A percentile compares a stretch with the other conserved stretches of the same genome.
Evolutionary conservation across 2,329 filamentous ascomycete species (phyloP).

Genomic region (Colletotrichum horii): DNA sequence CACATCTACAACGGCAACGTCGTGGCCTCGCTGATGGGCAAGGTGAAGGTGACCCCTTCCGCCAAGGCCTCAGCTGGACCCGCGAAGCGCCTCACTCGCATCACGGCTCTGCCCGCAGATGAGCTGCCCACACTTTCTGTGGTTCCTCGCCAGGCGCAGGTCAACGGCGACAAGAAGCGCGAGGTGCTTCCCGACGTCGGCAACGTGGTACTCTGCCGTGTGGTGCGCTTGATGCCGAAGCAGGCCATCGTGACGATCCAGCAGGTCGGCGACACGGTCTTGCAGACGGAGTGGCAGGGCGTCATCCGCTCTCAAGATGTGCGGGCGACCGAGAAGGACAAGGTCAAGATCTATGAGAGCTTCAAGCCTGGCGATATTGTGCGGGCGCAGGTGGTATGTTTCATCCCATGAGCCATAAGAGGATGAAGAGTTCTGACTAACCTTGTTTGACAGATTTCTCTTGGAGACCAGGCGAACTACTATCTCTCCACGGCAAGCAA

Average conservation of each 20-base stretch:
- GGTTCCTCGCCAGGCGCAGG: constrained; percentile 40
- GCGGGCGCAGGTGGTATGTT: constrained; percentile 77
- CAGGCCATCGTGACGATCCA: constrained; percentile 89
- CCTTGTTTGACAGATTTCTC: constrained; percentile 65
- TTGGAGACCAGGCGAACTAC: constrained; percentile 94
- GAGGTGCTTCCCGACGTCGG: constrained; percentile 84
- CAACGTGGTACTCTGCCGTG: constrained; percentile 80
- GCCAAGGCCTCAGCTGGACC: constrained; percentile 53
- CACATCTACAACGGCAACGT: constrained; percentile 79
- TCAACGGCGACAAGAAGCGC: constrained; percentile 49
- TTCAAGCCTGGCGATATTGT: constrained; percentile 95
- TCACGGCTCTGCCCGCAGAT: constrained; percentile 49
- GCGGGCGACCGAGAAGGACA: constrained; percentile 93
- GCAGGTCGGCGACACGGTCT: constrained; percentile 74
- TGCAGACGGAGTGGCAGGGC: constrained; percentile 83
- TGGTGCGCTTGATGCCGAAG: constrained; percentile 83
- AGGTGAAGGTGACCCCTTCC: constrained; percentile 61
- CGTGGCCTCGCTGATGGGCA: constrained; percentile 82
- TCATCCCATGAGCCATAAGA: background rate
- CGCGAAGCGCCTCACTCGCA: constrained; percentile 65
- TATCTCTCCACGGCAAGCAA: constrained; percentile 94
- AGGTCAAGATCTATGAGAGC: constrained; percentile 87
- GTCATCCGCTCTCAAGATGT: constrained; percentile 90
- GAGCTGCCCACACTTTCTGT: constrained; percentile 62
- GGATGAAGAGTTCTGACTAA: constrained; percentile 9